These are phyloP conservation scores for Wallacemonas sp. DNA, from an alignment of 208 protist species.

Conservation along the genomic window DNA sequence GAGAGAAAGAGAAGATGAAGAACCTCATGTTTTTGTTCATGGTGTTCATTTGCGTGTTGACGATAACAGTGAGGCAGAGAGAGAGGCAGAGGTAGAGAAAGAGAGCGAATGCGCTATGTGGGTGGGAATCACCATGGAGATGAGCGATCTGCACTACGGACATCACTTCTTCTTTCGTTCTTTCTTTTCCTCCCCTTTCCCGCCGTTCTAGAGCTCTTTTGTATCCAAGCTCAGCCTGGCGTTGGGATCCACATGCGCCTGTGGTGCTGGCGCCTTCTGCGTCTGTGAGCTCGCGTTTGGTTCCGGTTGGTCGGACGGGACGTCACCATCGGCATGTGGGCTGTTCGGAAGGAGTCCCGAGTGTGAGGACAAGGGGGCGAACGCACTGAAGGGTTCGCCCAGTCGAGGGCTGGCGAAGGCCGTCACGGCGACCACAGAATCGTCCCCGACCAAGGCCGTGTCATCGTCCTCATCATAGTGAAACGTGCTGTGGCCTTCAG, in stretches of 20 bases:
- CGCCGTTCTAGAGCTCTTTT: neutral
- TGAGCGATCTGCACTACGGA: neutral
- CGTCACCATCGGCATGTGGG: neutral
- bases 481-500: conserved; percentile 4
- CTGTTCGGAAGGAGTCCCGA: neutral
- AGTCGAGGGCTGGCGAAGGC: neutral
- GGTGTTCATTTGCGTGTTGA: too few species aligned
- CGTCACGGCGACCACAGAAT: conserved; percentile 6
- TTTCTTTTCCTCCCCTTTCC: conserved; percentile 2
- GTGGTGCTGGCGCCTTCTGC: neutral
- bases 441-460: neutral
- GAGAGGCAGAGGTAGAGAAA: conserved; percentile 16
- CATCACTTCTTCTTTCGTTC: neutral
- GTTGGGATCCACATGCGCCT: conserved; percentile 1
- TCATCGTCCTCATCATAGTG: neutral
- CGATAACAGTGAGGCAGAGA: too few species aligned
- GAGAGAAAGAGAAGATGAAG: too few species aligned
- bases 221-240: conserved; percentile 1
- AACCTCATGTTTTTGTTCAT: too few species aligned
- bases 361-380: neutral
- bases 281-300: too few species aligned
- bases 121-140: too few species aligned
- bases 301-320: too few species aligned
- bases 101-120: conserved; percentile 11
- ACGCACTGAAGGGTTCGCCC: neutral